Evolutionary conservation across 2,329 filamentous ascomycete genomes (phyloP).

Genomic region (Tolypocladium cylindrosporum): DNA sequence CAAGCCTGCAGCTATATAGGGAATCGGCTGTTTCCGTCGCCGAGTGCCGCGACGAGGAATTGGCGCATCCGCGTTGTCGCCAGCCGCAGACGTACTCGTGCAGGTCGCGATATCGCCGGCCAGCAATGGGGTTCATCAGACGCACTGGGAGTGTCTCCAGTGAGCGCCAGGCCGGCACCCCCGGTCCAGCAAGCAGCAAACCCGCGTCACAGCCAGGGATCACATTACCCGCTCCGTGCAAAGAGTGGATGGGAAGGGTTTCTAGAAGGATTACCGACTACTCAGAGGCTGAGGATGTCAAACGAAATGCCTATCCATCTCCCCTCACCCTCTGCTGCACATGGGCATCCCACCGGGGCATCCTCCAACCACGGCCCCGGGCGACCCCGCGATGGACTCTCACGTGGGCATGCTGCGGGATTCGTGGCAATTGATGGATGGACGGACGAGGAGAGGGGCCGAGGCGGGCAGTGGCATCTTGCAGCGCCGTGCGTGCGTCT

Average conservation of each 20-base stretch:
- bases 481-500: neutral
- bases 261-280: neutral
- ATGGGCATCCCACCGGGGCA: neutral
- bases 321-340: neutral
- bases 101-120: neutral
- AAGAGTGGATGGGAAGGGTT: neutral
- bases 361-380: slow-evolving; percentile 4
- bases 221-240: neutral
- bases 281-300: neutral
- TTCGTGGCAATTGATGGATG: slow-evolving; percentile 8
- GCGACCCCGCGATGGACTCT: slow-evolving; percentile 6
- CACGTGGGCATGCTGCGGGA: slow-evolving; percentile 6
- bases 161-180: neutral
- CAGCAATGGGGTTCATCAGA: neutral
- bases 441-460: neutral
- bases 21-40: neutral
- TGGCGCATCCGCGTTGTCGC: neutral
- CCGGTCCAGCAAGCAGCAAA: neutral
- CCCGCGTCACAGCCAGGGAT: neutral
- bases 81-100: neutral
- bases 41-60: neutral
- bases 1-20: neutral
- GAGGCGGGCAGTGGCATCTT: neutral
- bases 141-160: neutral
- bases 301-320: neutral